These are phyloP conservation scores for Trichoderma parareesei DNA, from an alignment of 495 filamentous ascomycete genomes.

Conservation along the genomic window DNA sequence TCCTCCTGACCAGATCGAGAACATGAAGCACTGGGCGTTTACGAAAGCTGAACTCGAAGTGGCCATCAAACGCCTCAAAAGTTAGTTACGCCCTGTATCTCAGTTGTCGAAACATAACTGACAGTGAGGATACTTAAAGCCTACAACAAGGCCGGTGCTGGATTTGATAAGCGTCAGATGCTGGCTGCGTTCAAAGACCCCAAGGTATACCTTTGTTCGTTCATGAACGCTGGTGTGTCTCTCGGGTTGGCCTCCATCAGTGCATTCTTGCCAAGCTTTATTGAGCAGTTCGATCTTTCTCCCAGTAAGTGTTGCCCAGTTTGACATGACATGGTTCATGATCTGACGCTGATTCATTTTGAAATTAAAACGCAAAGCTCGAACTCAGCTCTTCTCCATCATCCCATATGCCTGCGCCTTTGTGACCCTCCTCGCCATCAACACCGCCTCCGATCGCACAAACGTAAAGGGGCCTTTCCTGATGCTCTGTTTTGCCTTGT, in stretches of 20 bases:
- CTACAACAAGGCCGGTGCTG: neutral
- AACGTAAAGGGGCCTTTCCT: neutral
- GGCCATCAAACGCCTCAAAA: neutral
- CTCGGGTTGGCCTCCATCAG: neutral
- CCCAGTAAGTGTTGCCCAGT: neutral
- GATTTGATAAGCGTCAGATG: neutral
- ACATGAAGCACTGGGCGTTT: neutral
- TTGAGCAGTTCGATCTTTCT: neutral
- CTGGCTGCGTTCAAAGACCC: neutral
- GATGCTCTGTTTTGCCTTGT: neutral
- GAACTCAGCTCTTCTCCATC: slow-evolving; percentile 1
- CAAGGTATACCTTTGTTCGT: neutral
- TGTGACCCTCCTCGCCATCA: neutral
- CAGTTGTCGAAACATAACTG: neutral
- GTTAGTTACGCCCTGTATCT: neutral
- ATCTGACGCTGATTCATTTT: no score
- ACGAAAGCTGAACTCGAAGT: neutral
- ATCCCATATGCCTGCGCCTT: slow-evolving; percentile 6
- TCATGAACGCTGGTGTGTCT: neutral
- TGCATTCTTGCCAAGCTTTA: neutral
- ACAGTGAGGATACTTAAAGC: neutral
- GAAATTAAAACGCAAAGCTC: neutral
- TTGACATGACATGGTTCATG: neutral
- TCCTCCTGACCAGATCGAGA: neutral
- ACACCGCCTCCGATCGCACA: neutral